Percentiles rank a stretch among this genome's conserved stretches.
Evolutionary conservation across 768 basidiomycete species (phyloP).

Genomic region (Mycena pura): DNA sequence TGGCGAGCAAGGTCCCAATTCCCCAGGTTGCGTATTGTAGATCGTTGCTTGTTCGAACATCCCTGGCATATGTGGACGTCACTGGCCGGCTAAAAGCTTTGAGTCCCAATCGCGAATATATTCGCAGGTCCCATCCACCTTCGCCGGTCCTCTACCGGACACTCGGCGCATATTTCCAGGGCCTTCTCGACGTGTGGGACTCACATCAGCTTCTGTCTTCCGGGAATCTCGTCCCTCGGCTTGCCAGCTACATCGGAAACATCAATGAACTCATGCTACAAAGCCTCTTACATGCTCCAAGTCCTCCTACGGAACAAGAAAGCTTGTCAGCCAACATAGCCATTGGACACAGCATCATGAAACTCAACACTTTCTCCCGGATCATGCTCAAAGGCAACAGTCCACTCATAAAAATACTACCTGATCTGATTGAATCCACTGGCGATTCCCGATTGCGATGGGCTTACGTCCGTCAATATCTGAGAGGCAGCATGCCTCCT

Average conservation of each 20-base stretch:
- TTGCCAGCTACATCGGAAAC: not conserved
- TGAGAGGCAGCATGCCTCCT: not conserved
- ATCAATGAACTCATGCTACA: conserved; percentile 1
- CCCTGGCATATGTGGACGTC: not conserved
- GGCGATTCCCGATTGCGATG: conserved; percentile 1
- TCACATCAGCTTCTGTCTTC: not conserved
- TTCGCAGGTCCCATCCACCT: not conserved
- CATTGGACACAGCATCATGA: conserved; percentile 4
- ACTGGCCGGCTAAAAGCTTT: not conserved
- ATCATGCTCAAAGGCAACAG: conserved; percentile 5
- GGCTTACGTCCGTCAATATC: not conserved
- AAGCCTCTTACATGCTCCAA: not conserved
- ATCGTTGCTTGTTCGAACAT: not conserved
- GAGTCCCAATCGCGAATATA: conserved; percentile 1
- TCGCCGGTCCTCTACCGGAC: not conserved
- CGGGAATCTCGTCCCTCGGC: not conserved
- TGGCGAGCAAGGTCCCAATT: not conserved
- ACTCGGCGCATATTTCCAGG: not conserved
- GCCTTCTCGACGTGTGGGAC: not conserved
- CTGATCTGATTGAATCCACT: not conserved
- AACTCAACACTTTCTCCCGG: not conserved
- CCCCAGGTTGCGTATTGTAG: not conserved
- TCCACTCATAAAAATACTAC: not conserved
- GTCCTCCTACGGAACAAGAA: not conserved
- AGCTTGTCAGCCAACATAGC: not conserved